Base-by-base conservation (phyloP, 495 filamentous ascomycete species). In the Penicillium parvum region DNA sequence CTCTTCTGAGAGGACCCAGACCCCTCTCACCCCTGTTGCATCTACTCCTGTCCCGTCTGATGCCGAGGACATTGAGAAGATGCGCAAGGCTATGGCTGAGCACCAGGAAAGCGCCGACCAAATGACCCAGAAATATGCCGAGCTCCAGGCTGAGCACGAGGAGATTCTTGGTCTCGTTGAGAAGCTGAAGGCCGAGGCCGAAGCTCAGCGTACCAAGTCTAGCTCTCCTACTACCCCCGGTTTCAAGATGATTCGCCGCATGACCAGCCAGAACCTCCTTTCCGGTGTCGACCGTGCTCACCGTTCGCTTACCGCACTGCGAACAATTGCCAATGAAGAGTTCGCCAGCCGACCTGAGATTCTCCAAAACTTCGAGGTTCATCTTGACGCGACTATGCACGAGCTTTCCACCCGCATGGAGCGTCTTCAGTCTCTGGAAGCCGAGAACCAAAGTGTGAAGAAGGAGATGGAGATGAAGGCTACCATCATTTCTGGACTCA, bases 401-500 rank as follows among this genome's bases (percentile, higher is more conserved):
- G 92, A 98, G 57, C 74, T 97, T 18, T 82, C 95, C 49, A 77
- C 69, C 25, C 83, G 90, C 17, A 88, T 90, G 12, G 92, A 97
- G 56, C 83, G 88, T 16, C 88, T 95, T 26, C 84, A 90, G 57
- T 82, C 90, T 36, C 73, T 98, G 7, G 92, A 98, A 59, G 81
- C 79, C 5, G 94, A 96, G 54, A 80, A 96, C 43, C 69, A 81
- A 2, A 81, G 78, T 6, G 78, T 91, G 10, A 94, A 86, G 70
- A 92, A 86, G 63, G 94, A 96, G 60, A 95, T 98, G 86, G 94
- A 98, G 48, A 80, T 76, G 41, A 97, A 97, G 75, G 85, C 86
- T 66, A 84, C 84, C 16, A 90, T 98, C 54, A 96, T 98, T 45
- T 87, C 89, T 12, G 92, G 92, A 5, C 76, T 98, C 23, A 94